Base-by-base conservation (phyloP, 192 early-diverging fungal species). In the Linnemannia hyalina region DNA sequence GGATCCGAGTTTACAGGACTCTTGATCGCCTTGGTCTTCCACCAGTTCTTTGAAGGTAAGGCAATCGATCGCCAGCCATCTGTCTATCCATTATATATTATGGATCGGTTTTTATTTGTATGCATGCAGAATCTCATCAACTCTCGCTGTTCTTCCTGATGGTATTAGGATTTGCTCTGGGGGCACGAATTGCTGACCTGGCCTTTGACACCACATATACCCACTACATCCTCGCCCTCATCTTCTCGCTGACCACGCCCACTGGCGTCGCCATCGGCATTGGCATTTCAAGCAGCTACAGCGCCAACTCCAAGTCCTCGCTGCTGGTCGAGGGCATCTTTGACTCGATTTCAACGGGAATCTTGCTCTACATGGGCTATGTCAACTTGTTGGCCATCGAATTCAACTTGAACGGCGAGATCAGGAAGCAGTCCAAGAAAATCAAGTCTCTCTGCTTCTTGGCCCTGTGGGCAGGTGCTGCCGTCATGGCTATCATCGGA, bases 291-390 rank as follows among this genome's bases (percentile, higher is more conserved):
- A 79, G 88, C 52, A 80, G 92, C 15, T 93, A 93, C 87, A 91
- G 92, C 38, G 88, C 90, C 7, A 88, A 92, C 47, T 90, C 91
- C 6, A 75, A 81, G 0, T 55, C 88, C 0, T 82, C 93, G 5
- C 76, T 97, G 44, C 47, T 95, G 11, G 84, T 91, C 18, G 91
- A 94, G 78, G 96, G 95, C 4, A 91, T 95, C 36, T 87, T 97
- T 23, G 94, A 97, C 69, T 89, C 93, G 9, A 36, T 97, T 44
- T 94, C 94, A 0, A 93, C 95, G 0, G 96, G 96, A n/a, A 96
- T 97, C 35, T 82, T 97, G 20, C 84, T 96, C 22, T 97, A 97
- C 88, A 94, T 90, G 79, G 92, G 93, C 2, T 90, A 93, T 54
- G 92, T 93, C 20, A 93, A 95, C 69, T 76, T 97, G 71, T 91